Percentiles rank a stretch among this genome's conserved stretches.
phyloP scores from a whole-genome alignment of 2,329 filamentous ascomycete genomes.

The Pseudocercospora crystallina region DNA sequence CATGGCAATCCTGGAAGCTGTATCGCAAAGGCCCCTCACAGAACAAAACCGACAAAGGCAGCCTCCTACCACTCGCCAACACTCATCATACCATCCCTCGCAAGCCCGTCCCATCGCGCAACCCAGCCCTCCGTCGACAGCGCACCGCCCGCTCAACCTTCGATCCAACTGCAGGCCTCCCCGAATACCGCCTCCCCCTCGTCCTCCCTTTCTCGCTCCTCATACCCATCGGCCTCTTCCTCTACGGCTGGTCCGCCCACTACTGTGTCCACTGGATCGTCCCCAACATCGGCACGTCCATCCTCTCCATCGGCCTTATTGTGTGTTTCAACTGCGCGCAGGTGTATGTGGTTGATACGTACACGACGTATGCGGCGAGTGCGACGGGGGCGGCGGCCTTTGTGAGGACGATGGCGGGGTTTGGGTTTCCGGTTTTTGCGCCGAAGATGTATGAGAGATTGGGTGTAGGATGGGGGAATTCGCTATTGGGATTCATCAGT shows the following conservation, averaged over 20 bases:
- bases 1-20: constrained; percentile 13
- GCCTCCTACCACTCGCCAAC: constrained; percentile 8
- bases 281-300: constrained; percentile 25
- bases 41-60: constrained; percentile 12
- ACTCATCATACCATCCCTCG: constrained; percentile 10
- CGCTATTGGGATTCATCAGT: constrained; percentile 23
- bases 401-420: constrained; percentile 47
- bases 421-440: constrained; percentile 53
- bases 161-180: constrained; percentile 35
- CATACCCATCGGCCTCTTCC: constrained; percentile 26
- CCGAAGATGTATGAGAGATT: constrained; percentile 42
- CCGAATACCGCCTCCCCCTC: constrained; percentile 46
- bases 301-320: constrained; percentile 25
- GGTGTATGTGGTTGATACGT: constrained; percentile 48
- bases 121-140: constrained; percentile 1
- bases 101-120: constrained; percentile 14
- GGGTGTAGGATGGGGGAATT: constrained; percentile 42
- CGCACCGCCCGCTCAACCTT: constrained; percentile 9
- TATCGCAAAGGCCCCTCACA: constrained; percentile 2
- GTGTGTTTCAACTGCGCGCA: constrained; percentile 25
- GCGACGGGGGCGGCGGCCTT: constrained; percentile 48
- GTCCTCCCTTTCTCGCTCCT: constrained; percentile 49
- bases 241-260: constrained; percentile 28
- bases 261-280: constrained; percentile 27
- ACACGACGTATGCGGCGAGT: constrained; percentile 49